Percentiles rank a stretch among this genome's conserved stretches.
Conservation (phyloP, 139 green algal species). For the Chlamydomonas applanata region DNA sequence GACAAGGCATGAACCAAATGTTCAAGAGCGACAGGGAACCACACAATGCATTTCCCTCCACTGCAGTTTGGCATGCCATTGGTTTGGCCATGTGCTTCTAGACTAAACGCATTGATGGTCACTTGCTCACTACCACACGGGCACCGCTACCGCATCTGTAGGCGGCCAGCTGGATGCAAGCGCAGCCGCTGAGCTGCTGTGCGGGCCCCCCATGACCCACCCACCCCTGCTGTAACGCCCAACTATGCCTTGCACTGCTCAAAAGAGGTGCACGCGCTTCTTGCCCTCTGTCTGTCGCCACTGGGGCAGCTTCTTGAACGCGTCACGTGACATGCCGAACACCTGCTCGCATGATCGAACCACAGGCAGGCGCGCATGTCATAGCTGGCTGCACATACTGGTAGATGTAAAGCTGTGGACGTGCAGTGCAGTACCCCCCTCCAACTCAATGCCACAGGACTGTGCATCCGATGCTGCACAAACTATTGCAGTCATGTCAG, state of each 20-base stretch:
- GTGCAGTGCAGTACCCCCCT: not conserved
- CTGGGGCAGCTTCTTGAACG: constrained; percentile 27
- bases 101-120: too few species aligned
- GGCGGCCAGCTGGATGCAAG: too few species aligned
- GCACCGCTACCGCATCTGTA: too few species aligned
- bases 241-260: not conserved
- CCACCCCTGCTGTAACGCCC: too few species aligned
- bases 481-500: not conserved
- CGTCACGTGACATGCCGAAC: constrained; percentile 32
- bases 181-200: not conserved
- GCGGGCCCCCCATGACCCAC: not conserved
- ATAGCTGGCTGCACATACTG: not conserved
- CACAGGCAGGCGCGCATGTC: not conserved
- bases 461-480: not conserved
- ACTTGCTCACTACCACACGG: too few species aligned
- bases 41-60: too few species aligned
- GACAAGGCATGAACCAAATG: too few species aligned
- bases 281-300: constrained; percentile 44
- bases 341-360: constrained; percentile 13
- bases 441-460: not conserved
- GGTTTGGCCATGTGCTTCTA: too few species aligned
- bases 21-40: too few species aligned
- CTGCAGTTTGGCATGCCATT: too few species aligned
- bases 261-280: constrained; percentile 38
- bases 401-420: not conserved